Evolutionary conservation across 2,329 filamentous ascomycete genomes (phyloP).

Genomic region (Amauroascus verrucosus): DNA sequence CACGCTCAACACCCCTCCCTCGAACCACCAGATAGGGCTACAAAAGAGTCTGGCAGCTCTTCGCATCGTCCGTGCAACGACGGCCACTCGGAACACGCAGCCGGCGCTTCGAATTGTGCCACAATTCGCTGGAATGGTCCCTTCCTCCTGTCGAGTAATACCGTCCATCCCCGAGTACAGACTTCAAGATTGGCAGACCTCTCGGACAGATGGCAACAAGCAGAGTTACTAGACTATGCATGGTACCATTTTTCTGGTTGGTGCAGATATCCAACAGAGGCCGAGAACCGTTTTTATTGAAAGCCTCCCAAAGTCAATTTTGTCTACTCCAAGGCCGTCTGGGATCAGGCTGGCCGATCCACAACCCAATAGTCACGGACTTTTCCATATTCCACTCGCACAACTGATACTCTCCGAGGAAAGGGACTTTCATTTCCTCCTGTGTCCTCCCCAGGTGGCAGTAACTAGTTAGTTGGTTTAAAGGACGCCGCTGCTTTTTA

Average conservation of each 20-base stretch:
- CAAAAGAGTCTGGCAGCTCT: too few relatives aligned
- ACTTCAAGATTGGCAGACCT: neutral
- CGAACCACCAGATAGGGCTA: too few relatives aligned
- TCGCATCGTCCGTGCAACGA: too few relatives aligned
- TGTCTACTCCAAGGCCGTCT: neutral
- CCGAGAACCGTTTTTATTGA: constrained; percentile 8
- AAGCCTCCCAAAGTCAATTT: constrained; percentile 10
- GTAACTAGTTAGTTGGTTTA: neutral
- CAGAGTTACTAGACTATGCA: too few relatives aligned
- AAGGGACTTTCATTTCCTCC: neutral
- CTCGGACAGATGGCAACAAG: neutral
- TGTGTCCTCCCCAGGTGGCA: neutral
- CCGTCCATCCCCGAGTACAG: too few relatives aligned
- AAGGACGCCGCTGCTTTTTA: neutral
- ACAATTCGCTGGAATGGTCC: too few relatives aligned
- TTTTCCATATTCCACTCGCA: neutral
- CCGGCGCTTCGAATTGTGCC: too few relatives aligned
- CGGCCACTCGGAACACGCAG: too few relatives aligned
- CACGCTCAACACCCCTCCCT: too few relatives aligned
- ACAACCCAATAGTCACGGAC: neutral
- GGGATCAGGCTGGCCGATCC: constrained; percentile 6
- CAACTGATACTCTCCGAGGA: neutral
- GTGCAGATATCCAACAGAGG: neutral
- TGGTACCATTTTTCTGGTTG: neutral
- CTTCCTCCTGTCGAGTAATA: too few relatives aligned